These are phyloP conservation scores for Peronosclerospora sorghi DNA, from an alignment of 352 stramenopile species.

Conservation along the genomic window DNA sequence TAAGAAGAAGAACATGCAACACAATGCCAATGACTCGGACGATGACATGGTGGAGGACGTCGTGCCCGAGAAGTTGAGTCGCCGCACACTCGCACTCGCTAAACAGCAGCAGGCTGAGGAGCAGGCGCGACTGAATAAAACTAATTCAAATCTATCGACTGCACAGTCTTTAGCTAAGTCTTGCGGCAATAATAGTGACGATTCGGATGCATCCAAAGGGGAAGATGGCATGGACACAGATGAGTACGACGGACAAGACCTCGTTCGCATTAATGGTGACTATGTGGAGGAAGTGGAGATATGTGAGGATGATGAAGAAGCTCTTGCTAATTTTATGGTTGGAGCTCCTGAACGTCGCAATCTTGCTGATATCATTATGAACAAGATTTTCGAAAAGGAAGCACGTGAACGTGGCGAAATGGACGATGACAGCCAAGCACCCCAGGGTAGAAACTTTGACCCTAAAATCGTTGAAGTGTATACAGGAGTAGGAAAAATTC, in stretches of 20 bases:
- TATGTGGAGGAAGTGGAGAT: conserved; percentile 88
- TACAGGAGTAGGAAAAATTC: conserved; percentile 95
- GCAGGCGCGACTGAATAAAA: conserved; percentile 36
- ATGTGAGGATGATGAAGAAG: conserved; percentile 79
- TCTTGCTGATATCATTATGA: conserved; percentile 99
- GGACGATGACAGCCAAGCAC: conserved; percentile 43
- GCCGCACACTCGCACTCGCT: conserved; percentile 68
- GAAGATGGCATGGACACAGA: conserved; percentile 83
- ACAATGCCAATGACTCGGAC: conserved; percentile 45
- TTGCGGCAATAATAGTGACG: conserved; percentile 42
- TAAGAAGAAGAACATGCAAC: conserved; percentile 14
- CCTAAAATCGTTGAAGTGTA: conserved; percentile 98
- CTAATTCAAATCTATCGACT: conserved; percentile 5
- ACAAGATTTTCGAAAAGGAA: conserved; percentile 98
- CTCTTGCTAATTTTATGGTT: conserved; percentile 81
- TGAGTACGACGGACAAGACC: conserved; percentile 83
- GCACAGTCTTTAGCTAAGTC: conserved; percentile 7
- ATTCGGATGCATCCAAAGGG: conserved; percentile 36
- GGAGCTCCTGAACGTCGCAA: conserved; percentile 80
- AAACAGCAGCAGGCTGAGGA: conserved; percentile 75
- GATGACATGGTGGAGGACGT: conserved; percentile 53
- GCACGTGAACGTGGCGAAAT: conserved; percentile 71
- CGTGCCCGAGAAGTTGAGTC: conserved; percentile 71
- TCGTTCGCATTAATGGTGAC: conserved; percentile 84
- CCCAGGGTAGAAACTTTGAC: conserved; percentile 61